Evolutionary conservation across 1,284 basidiomycete genomes (phyloP), one percentile per base, ranked within the genome.

Genomic region (Rhodotorula sp.): DNA sequence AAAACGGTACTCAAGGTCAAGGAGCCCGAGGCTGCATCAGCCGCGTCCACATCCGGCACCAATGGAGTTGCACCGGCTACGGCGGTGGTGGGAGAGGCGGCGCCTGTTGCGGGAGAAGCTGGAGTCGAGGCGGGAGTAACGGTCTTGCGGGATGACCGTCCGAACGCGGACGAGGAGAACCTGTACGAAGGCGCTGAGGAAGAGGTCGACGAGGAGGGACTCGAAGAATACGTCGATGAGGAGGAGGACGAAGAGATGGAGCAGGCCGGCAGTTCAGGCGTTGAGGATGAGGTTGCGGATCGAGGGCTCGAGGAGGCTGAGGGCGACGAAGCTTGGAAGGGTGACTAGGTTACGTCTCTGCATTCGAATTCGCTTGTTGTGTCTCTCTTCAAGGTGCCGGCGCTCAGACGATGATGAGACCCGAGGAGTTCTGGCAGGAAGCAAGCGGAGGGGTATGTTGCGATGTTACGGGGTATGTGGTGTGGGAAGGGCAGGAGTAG

Each of bases 211-310:
- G 58, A 56, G 2, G 62, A 32, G 13, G 64, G 55, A 8, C 63
- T 67, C 55, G 67, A 72, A 34, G 68, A 67, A 46, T 71, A 79
- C 46, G 79, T 77, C 24, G 75, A 65, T 19, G 76, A 62, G 15
- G 59, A 47, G 27, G 70, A 62, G 8, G 77, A 76, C 7, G 77
- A 76, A 27, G 77, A 78, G 54, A 77, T 73, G n/a, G 78, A 74
- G 22, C 74, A 72, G 5, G 78, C 77, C 7, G 77, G 77, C 2
- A 74, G 73, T 4, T 77, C 78, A 20, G 77, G 77, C 20, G 68
- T 74, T 30, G 79, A 78, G 54, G 79, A 80, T 53, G 79, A 69
- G 59, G 63, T 24, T 15, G 71, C 53, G 22, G 65, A 56, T 8
- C 55, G 39, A 20, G 65, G 34, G 13, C 20, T n/a, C 24, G 61